Evolutionary conservation across 164 flowering plant genomes (phyloP).

Genomic region (Nelumbo lutea): DNA sequence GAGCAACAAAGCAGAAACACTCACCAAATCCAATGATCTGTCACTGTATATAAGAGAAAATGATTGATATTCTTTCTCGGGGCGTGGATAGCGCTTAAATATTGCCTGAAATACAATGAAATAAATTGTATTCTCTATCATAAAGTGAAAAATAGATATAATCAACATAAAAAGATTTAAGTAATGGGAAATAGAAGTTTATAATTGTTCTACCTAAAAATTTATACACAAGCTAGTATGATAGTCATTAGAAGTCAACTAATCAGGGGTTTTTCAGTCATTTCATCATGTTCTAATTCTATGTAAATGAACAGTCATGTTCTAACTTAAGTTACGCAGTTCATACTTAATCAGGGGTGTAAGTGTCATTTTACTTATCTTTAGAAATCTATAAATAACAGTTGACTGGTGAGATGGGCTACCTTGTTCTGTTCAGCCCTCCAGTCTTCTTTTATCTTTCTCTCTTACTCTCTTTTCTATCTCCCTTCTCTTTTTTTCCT

Average conservation of each 20-base stretch:
- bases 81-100: slow-evolving; percentile 89
- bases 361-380: no score
- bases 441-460: no score
- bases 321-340: no score
- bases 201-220: background rate
- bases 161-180: background rate
- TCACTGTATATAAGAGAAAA: slow-evolving; percentile 78
- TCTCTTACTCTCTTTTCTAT: no score
- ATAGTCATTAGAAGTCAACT: background rate
- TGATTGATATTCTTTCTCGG: slow-evolving; percentile 92
- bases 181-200: background rate
- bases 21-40: slow-evolving; percentile 87
- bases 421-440: no score
- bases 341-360: no score
- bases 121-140: background rate
- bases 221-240: no score
- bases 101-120: slow-evolving; percentile 53
- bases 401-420: no score
- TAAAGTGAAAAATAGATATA: background rate
- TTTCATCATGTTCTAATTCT: no score
- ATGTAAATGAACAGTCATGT: no score
- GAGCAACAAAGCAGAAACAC: slow-evolving; percentile 11
- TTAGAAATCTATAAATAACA: no score
- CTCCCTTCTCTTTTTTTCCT: no score
- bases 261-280: background rate